A percentile compares a stretch with the other conserved stretches of the same genome.
phyloP scores from a whole-genome alignment of 225 moss, liverwort and hornwort species.

The Neckera pumila region DNA sequence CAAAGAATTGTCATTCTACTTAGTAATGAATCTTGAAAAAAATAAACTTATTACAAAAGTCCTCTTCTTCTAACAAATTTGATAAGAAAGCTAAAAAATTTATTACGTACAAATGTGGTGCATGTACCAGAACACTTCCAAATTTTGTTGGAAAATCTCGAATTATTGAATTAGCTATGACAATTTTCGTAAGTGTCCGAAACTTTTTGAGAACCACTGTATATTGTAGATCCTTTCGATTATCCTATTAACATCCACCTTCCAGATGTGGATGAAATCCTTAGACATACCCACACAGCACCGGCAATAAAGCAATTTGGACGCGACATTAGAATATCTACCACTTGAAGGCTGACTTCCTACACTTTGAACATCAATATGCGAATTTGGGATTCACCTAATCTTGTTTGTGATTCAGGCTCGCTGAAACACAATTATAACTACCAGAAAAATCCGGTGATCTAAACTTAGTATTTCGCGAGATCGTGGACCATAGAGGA shows the following conservation, averaged over 20 bases:
- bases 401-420: background rate
- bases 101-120: no score
- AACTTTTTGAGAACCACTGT: background rate
- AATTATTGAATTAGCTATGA: background rate
- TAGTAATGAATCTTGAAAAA: no score
- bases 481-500: background rate
- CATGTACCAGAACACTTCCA: background rate
- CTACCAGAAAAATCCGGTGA: no score
- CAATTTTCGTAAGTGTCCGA: no score
- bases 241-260: background rate
- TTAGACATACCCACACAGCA: background rate
- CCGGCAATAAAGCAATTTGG: background rate
- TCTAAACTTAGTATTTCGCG: background rate
- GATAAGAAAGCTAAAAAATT: no score
- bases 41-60: no score
- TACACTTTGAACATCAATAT: background rate
- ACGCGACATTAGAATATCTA: background rate
- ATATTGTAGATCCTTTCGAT: background rate
- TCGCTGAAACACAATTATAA: background rate
- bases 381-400: background rate
- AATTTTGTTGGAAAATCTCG: no score
- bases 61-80: no score
- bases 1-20: background rate
- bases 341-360: background rate
- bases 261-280: background rate